Conservation (phyloP, 176 grass and related monocot genomes). For the Bothriochloa decipiens region DNA sequence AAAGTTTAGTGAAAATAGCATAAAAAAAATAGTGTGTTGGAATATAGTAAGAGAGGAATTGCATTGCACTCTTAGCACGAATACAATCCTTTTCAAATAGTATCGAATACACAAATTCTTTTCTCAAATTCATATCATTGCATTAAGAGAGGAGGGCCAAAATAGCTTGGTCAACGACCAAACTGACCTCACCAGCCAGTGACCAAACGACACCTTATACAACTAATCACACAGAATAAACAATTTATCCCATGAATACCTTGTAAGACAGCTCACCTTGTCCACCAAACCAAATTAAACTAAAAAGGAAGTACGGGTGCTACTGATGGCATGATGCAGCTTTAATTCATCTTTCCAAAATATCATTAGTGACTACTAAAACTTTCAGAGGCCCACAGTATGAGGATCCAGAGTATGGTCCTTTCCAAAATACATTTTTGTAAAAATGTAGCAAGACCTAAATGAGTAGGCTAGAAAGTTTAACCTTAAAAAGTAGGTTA, state of each 20-base stretch:
- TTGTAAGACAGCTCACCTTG: not conserved
- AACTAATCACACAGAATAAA: not conserved
- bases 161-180: not conserved
- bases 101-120: not conserved
- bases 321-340: not conserved
- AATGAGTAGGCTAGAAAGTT: not conserved
- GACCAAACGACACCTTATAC: not conserved
- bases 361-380: not conserved
- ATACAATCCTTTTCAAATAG: not conserved
- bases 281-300: not conserved
- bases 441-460: not conserved
- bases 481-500: not conserved
- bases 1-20: not conserved
- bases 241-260: not conserved
- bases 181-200: not conserved
- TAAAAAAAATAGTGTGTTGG: slow-evolving; percentile 7
- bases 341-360: not conserved
- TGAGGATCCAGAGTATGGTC: not conserved
- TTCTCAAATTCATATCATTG: not conserved
- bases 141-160: not conserved
- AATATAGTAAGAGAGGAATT: slow-evolving; percentile 2
- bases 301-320: not conserved
- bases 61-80: not conserved
- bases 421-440: not conserved
- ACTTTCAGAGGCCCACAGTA: not conserved